phyloP scores from a whole-genome alignment of 352 stramenopile species.

The Pythium utonaiense region DNA sequence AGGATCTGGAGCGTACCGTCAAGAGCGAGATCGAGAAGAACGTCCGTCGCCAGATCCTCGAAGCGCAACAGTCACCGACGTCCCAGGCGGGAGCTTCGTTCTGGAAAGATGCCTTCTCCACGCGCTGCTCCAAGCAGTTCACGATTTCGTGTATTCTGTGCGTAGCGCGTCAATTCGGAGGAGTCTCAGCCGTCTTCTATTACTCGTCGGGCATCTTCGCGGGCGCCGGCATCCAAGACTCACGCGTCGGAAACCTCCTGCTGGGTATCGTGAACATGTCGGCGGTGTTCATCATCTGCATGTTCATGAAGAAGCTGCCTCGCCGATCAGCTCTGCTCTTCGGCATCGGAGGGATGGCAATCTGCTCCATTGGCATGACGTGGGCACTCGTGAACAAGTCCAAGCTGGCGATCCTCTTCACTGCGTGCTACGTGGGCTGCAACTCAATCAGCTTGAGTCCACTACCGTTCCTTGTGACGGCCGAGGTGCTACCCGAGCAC shows the following conservation, averaged over 20 bases:
- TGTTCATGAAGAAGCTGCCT: slow-evolving; percentile 32
- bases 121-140: slow-evolving; percentile 33
- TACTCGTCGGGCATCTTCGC: slow-evolving; percentile 43
- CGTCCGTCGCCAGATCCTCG: slow-evolving; percentile 20
- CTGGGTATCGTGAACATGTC: slow-evolving; percentile 27
- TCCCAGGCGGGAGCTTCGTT: slow-evolving; percentile 20
- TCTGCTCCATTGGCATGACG: slow-evolving; percentile 34
- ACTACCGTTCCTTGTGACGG: slow-evolving; percentile 34
- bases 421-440: slow-evolving; percentile 31
- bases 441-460: slow-evolving; percentile 40
- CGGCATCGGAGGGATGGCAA: slow-evolving; percentile 32
- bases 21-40: slow-evolving; percentile 28
- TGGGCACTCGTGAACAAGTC: slow-evolving; percentile 29
- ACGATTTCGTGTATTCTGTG: slow-evolving; percentile 34
- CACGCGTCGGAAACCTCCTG: slow-evolving; percentile 32
- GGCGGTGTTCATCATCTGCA: slow-evolving; percentile 25
- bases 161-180: slow-evolving; percentile 32
- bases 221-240: slow-evolving; percentile 33
- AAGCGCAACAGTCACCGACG: slow-evolving; percentile 14
- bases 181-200: slow-evolving; percentile 39
- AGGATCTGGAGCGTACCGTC: slow-evolving; percentile 30
- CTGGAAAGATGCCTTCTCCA: slow-evolving; percentile 27
- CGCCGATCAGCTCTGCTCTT: slow-evolving; percentile 26
- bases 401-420: slow-evolving; percentile 24
- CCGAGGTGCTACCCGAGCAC: slow-evolving; percentile 39